phyloP scores from a whole-genome alignment of 2,329 filamentous ascomycete species.

The Cercospora sp. region DNA sequence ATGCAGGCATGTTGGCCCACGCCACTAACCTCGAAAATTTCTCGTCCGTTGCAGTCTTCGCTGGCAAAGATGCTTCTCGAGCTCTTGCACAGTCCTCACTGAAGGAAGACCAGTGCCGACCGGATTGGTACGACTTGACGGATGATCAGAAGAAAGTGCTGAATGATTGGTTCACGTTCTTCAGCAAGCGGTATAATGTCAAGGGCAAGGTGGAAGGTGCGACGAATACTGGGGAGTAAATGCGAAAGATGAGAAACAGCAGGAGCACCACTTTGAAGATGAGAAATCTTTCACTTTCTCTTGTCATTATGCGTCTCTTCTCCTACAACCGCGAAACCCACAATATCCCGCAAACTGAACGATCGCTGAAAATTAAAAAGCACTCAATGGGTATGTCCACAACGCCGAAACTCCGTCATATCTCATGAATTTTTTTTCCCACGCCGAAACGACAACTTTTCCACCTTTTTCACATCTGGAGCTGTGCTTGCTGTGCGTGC shows the following conservation, averaged over 20 bases:
- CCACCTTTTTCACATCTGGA: slow-evolving; percentile 15
- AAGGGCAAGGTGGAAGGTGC: slow-evolving; percentile 57
- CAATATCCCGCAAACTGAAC: neutral
- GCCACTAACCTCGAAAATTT: neutral
- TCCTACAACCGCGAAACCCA: neutral
- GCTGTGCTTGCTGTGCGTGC: slow-evolving; percentile 32
- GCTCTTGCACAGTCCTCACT: slow-evolving; percentile 84
- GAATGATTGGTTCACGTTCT: slow-evolving; percentile 93
- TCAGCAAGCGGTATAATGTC: slow-evolving; percentile 94
- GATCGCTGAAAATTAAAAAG: slow-evolving; percentile 21
- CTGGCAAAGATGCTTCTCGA: slow-evolving; percentile 92
- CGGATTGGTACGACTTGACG: slow-evolving; percentile 79
- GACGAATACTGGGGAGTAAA: slow-evolving; percentile 31
- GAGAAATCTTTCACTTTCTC: neutral
- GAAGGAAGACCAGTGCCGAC: slow-evolving; percentile 75
- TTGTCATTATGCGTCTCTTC: neutral
- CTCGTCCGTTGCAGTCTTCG: slow-evolving; percentile 67
- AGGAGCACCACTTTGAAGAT: neutral
- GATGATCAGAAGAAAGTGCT: slow-evolving; percentile 84
- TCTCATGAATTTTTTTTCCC: neutral
- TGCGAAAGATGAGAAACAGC: neutral
- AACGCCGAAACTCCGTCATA: slow-evolving; percentile 25
- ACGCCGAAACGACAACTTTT: neutral
- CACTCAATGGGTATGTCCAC: slow-evolving; percentile 38
- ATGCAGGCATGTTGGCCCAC: neutral